These are phyloP conservation scores for Solanum paucissectum DNA, from an alignment of 257 asterid species.

Conservation along the genomic window DNA sequence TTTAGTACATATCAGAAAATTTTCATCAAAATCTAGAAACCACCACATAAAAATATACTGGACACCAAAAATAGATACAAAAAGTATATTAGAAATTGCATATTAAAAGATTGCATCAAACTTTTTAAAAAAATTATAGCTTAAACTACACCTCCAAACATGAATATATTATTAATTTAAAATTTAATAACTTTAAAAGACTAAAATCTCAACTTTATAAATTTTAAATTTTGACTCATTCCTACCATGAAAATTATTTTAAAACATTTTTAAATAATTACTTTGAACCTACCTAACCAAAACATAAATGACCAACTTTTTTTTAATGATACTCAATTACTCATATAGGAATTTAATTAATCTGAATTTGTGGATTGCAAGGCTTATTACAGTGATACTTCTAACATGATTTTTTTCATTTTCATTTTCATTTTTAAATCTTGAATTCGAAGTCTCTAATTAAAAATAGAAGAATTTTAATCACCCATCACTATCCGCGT, in stretches of 20 bases:
- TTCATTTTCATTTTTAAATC: accelerated
- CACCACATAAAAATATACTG: not conserved
- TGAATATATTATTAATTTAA: not conserved
- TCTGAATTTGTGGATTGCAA: not conserved
- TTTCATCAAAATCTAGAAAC: not conserved
- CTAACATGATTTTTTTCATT: not conserved
- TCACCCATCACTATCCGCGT: accelerated
- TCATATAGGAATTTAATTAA: not conserved
- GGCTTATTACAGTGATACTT: not conserved
- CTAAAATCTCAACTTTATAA: not conserved
- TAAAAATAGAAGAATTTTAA: no score
- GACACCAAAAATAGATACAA: not conserved
- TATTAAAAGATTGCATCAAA: not conserved
- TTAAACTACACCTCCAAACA: not conserved
- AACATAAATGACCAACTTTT: not conserved
- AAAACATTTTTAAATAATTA: not conserved
- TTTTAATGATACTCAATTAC: not conserved
- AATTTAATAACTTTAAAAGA: not conserved
- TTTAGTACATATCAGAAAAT: not conserved
- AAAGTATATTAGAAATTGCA: not conserved
- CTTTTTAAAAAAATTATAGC: not conserved
- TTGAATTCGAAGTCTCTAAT: not conserved
- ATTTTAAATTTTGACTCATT: not conserved
- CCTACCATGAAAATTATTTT: not conserved
- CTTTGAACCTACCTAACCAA: not conserved